phyloP scores from a whole-genome alignment of 768 basidiomycete genomes.

The Boletellus ananiceps region DNA sequence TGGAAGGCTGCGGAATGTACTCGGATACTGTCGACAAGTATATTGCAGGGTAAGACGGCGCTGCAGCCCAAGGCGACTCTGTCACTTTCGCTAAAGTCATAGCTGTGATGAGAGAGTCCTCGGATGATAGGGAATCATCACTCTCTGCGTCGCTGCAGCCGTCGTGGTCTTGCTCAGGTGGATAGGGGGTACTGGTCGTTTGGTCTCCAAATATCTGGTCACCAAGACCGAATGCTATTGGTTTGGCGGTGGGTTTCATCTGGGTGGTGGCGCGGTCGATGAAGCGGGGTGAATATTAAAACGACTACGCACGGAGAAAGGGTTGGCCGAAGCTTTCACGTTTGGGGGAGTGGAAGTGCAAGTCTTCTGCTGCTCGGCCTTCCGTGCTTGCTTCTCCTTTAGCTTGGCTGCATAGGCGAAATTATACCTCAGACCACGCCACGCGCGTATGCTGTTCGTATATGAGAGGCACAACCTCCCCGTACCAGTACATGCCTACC shows the following conservation, averaged over 20 bases:
- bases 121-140: constrained; percentile 37
- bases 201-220: constrained; percentile 59
- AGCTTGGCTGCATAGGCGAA: constrained; percentile 71
- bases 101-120: constrained; percentile 52
- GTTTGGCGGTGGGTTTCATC: constrained; percentile 26
- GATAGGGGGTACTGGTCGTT: constrained; percentile 15
- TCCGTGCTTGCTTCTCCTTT: constrained; percentile 46
- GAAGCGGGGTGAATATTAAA: background rate
- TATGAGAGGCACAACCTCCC: constrained; percentile 11
- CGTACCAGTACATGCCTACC: constrained; percentile 45
- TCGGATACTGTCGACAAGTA: constrained; percentile 76
- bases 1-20: constrained; percentile 58
- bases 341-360: constrained; percentile 30
- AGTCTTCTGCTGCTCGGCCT: constrained; percentile 36
- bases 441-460: constrained; percentile 64
- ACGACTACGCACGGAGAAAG: constrained; percentile 57
- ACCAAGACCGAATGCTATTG: constrained; percentile 51
- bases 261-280: constrained; percentile 8
- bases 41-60: constrained; percentile 60
- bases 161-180: constrained; percentile 14
- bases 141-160: constrained; percentile 32
- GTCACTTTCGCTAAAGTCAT: constrained; percentile 50
- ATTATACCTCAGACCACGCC: constrained; percentile 72
- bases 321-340: constrained; percentile 44
- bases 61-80: constrained; percentile 62